Evolutionary conservation across 495 filamentous ascomycete genomes (phyloP).

Genomic region (Parathielavia hyrcaniae): DNA sequence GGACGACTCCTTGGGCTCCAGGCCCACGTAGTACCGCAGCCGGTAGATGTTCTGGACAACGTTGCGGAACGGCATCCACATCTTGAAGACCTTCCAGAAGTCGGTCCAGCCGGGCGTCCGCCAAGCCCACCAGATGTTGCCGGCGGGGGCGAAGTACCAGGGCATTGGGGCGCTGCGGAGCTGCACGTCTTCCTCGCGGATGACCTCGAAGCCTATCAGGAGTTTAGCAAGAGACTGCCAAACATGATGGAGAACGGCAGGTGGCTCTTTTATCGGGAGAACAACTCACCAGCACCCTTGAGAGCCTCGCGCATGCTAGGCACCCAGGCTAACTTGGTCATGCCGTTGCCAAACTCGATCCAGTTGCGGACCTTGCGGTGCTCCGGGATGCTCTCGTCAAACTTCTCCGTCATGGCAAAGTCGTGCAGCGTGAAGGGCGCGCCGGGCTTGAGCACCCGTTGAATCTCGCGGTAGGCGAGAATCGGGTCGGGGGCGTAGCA

Average conservation of each 20-base stretch:
- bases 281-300: constrained; percentile 11
- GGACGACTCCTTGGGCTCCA: constrained; percentile 7
- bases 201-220: constrained; percentile 16
- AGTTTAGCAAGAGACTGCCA: neutral
- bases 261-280: neutral
- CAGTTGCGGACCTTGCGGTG: constrained; percentile 21
- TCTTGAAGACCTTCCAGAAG: constrained; percentile 22
- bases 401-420: constrained; percentile 25
- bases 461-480: constrained; percentile 17
- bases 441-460: constrained; percentile 23
- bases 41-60: constrained; percentile 1
- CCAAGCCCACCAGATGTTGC: constrained; percentile 15
- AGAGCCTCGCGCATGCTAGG: constrained; percentile 16
- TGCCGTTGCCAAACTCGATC: constrained; percentile 23
- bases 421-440: constrained; percentile 18
- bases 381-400: constrained; percentile 11
- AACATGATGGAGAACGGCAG: neutral
- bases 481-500: constrained; percentile 18
- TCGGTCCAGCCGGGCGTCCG: constrained; percentile 12
- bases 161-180: constrained; percentile 14
- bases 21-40: constrained; percentile 8
- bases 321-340: constrained; percentile 20
- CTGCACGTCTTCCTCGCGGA: constrained; percentile 18
- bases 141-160: constrained; percentile 22
- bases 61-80: constrained; percentile 14